Conservation (phyloP, 139 green algal genomes). For the Picochlorum sp. region DNA sequence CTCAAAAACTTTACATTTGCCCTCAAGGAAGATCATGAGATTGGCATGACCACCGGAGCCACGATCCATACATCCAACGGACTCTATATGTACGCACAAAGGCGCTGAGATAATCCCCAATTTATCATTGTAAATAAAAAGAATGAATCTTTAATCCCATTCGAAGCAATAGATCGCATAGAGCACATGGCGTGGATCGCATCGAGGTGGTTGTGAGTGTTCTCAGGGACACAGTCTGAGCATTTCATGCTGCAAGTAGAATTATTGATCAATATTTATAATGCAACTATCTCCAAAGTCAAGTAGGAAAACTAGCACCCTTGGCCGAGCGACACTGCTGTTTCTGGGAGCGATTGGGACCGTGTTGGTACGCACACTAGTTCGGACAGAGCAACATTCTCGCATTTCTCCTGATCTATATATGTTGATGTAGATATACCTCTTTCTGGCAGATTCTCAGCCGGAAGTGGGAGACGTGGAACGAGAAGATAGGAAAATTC, state of each 20-base stretch:
- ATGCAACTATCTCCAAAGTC: too few species aligned
- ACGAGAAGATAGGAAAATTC: not conserved
- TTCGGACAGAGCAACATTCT: not conserved
- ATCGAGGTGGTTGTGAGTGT: too few species aligned
- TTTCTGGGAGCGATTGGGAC: too few species aligned
- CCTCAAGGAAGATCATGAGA: slow-evolving; percentile 59
- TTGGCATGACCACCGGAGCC: slow-evolving; percentile 92
- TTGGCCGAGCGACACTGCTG: too few species aligned
- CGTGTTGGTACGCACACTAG: too few species aligned
- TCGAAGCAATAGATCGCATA: too few species aligned
- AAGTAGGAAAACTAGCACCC: too few species aligned
- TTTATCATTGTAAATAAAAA: not conserved
- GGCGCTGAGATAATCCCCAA: slow-evolving; percentile 12
- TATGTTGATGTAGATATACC: not conserved
- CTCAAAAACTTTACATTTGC: slow-evolving; percentile 74
- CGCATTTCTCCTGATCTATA: not conserved
- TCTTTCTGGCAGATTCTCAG: not conserved
- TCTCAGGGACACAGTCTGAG: too few species aligned
- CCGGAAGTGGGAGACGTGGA: not conserved
- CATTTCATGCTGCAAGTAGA: too few species aligned
- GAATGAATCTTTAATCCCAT: too few species aligned
- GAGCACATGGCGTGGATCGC: too few species aligned
- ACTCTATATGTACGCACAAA: slow-evolving; percentile 70
- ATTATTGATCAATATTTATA: too few species aligned
- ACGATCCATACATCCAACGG: slow-evolving; percentile 89